Base-by-base conservation (phyloP, 2,329 filamentous ascomycete species). In the Colletotrichum limetticola region DNA sequence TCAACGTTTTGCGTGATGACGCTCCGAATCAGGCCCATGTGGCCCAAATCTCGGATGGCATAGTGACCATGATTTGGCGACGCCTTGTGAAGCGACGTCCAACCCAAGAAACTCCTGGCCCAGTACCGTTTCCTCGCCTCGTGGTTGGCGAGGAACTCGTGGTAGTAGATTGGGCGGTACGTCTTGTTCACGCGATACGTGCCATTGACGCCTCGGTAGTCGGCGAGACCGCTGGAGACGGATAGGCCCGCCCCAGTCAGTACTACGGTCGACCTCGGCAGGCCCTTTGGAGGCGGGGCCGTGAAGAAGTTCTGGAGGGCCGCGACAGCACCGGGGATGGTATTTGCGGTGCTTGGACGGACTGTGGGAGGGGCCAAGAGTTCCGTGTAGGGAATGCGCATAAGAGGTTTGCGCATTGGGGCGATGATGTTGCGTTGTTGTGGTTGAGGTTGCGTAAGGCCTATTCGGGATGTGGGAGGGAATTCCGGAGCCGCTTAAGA, bases 1-100 rank as follows among this genome's bases (percentile, higher is more conserved):
- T 99, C 97, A 64, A 99, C 97, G 80, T 98, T 98, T 81, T 99
- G 97, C 53, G 97, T 98, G 76, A 99, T 91, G 72, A 98, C 94
- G 66, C 86, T 90, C 70, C 88, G 89, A 55, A 98, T 86, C 62
- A 95, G 83, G 2, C 95, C 95, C 76, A 97, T 85, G 5, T 88
- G 83, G 3, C 91, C 93, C 46, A 98, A 85, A 75, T 92, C 88
- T 65, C 90, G 88, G 69, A 98, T 89, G 2, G 95, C 95, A 80
- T 90, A 87, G 83, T 99, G 97, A 2, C 91, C 92, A 3, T 86
- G 84, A 79, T 98, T 98, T 14, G 96, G 95, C 71, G 85, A 86
- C n/a, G 95, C 94, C 74, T 91, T 92, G 78, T 93, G 86, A 76
- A 98, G 85, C 57, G 91, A 95, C 4, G 94, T 92, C 95, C 95